Percentiles rank a stretch among this genome's conserved stretches.
Evolutionary conservation across 371 early-diverging fungal genomes (phyloP).

Genomic region (Mortierella polycephala): DNA sequence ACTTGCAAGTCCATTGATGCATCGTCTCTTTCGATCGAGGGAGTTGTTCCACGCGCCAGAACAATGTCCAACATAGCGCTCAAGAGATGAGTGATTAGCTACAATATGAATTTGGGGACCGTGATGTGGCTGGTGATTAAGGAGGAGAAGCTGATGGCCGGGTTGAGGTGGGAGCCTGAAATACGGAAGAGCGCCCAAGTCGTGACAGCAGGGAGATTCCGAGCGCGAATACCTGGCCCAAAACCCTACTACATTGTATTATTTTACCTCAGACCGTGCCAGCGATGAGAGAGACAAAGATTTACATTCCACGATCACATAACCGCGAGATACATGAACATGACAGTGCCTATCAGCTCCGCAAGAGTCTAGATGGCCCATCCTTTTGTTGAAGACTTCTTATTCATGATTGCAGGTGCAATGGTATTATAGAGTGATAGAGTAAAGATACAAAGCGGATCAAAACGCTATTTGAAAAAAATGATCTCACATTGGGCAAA

Average conservation of each 20-base stretch:
- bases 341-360: constrained; percentile 62
- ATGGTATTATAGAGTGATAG: neutral
- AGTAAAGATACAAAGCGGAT: neutral
- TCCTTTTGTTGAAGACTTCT: constrained; percentile 7
- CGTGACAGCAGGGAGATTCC: constrained; percentile 58
- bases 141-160: constrained; percentile 58
- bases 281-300: neutral
- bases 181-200: constrained; percentile 62
- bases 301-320: neutral
- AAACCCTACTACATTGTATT: constrained; percentile 26
- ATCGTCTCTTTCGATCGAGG: too few species aligned
- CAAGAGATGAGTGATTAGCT: constrained; percentile 61
- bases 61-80: constrained; percentile 64
- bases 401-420: constrained; percentile 3
- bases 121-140: constrained; percentile 59
- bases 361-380: constrained; percentile 38
- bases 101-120: constrained; percentile 55
- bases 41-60: constrained; percentile 55
- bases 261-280: neutral
- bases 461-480: too few species aligned
- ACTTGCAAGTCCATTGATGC: too few species aligned
- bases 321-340: constrained; percentile 68
- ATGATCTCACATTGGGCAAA: too few species aligned
- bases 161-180: constrained; percentile 70
- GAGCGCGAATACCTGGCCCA: constrained; percentile 61